Base-by-base conservation (phyloP, 1,139 yeast genomes). In the Saccharomycopsis hybrid region DNA sequence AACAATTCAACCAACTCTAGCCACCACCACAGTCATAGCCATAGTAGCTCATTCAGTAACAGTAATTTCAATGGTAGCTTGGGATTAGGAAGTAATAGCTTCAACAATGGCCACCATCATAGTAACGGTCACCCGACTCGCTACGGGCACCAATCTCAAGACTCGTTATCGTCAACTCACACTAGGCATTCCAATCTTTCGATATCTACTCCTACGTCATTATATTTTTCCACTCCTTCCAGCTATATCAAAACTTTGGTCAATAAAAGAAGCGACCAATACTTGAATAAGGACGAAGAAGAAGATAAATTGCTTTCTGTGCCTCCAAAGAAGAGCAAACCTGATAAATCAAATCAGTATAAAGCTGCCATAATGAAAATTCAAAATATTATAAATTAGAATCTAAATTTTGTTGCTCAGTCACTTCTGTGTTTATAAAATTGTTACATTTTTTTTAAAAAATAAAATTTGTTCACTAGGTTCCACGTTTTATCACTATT, bases 121-220 rank as follows among this genome's bases (percentile, higher is more conserved):
- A 48, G 80, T 85, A 0, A 59, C 67, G 4, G 66, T 71, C 43
- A 73, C 78, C 57, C 70, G 80, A 0, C 82, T 80, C 27, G 64
- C 80, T 54, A 77, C 75, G 64, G 78, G 80, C 60, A 51, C 46
- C 88, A 82, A 61, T 72, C 82, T 1, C 82, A 87, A 86, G 84
- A 80, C 58, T 73, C 82, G 31, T 42, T 51, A 28, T 45, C 49
- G 8, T 45, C 48, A 31, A 48, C 43, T 33, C 50, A 48, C 24
- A 48, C 50, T 2, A 36, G 54, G 4, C 52, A 51, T 32, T 41
- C 46, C 4, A 41, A 28, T 13, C 28, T 46, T 7, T 40, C 45
- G 28, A 46, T 49, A 13, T 37, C 45, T 7, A 24, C 82, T 76
- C 56, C 80, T 76, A 3, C 73, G 82, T 5, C 78, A 82, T 40